Conservation (phyloP, 495 filamentous ascomycete species). For the Tricharina praecox region DNA sequence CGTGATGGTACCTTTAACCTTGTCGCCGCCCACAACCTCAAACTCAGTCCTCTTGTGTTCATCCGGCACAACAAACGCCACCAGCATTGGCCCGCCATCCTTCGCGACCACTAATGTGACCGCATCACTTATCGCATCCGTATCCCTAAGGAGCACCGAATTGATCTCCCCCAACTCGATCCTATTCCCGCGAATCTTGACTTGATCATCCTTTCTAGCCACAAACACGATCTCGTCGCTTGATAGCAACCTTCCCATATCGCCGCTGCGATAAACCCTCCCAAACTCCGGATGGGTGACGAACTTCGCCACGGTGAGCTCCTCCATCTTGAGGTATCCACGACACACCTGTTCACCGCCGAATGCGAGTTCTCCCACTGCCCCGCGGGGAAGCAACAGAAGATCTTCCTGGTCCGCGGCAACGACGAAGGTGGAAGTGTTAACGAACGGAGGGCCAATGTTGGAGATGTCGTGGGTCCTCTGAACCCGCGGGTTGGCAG, state of each 20-base stretch:
- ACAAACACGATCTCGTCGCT: constrained; percentile 37
- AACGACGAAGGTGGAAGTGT: constrained; percentile 55
- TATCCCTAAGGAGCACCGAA: constrained; percentile 32
- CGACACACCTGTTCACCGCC: constrained; percentile 59
- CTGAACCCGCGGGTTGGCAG: constrained; percentile 36
- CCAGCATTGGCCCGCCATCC: constrained; percentile 29
- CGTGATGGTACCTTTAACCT: constrained; percentile 18
- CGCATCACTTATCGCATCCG: constrained; percentile 34
- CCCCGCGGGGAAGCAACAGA: constrained; percentile 43
- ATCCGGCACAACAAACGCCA: constrained; percentile 29
- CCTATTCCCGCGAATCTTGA: constrained; percentile 35
- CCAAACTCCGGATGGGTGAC: constrained; percentile 49
- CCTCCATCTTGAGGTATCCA: constrained; percentile 48
- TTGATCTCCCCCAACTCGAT: constrained; percentile 57
- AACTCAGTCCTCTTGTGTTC: constrained; percentile 11
- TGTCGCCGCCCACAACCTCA: constrained; percentile 6
- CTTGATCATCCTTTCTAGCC: constrained; percentile 32
- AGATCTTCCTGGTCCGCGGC: constrained; percentile 28
- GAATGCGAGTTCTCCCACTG: constrained; percentile 62
- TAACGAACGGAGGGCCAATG: constrained; percentile 48
- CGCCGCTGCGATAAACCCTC: constrained; percentile 52
- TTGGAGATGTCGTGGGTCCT: constrained; percentile 35
- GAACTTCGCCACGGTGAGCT: constrained; percentile 41
- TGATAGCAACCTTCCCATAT: constrained; percentile 51
- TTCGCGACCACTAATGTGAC: constrained; percentile 35